phyloP scores from a whole-genome alignment of 805 yeast genomes.

The Yarrowia sp. region DNA sequence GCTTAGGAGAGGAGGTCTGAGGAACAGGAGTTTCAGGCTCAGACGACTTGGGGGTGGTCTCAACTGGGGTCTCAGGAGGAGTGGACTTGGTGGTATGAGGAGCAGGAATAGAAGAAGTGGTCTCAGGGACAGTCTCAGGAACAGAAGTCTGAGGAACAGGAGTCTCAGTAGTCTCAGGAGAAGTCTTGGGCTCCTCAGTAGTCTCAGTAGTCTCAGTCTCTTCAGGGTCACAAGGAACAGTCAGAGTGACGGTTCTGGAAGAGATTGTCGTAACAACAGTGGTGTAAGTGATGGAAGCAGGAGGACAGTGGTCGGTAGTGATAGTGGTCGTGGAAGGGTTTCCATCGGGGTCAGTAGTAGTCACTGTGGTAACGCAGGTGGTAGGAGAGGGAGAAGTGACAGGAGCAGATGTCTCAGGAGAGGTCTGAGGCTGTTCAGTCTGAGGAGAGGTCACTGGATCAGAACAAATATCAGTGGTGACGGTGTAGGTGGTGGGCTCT shows the following conservation, averaged over 20 bases:
- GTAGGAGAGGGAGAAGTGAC: too few species aligned
- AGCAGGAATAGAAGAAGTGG: background rate
- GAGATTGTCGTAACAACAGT: background rate
- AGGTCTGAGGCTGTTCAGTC: background rate
- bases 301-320: slow-evolving; percentile 9
- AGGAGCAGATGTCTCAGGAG: background rate
- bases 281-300: background rate
- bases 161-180: background rate
- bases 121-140: background rate
- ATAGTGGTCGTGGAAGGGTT: slow-evolving; percentile 3
- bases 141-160: background rate
- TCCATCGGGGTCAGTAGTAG: background rate
- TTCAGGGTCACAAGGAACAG: slow-evolving; percentile 15
- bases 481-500: background rate
- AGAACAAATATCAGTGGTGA: background rate
- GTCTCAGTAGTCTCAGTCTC: background rate
- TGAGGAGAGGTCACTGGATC: background rate
- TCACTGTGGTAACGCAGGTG: background rate
- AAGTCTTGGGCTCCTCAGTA: too few species aligned
- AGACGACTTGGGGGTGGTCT: background rate
- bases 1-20: background rate
- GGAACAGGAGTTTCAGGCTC: background rate
- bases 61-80: background rate
- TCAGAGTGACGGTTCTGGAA: background rate
- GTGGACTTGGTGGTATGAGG: too few species aligned